Evolutionary conservation across 2,329 filamentous ascomycete genomes (phyloP), one percentile per base, ranked within the genome.

Genomic region (Aspergillus puulaauensis): DNA sequence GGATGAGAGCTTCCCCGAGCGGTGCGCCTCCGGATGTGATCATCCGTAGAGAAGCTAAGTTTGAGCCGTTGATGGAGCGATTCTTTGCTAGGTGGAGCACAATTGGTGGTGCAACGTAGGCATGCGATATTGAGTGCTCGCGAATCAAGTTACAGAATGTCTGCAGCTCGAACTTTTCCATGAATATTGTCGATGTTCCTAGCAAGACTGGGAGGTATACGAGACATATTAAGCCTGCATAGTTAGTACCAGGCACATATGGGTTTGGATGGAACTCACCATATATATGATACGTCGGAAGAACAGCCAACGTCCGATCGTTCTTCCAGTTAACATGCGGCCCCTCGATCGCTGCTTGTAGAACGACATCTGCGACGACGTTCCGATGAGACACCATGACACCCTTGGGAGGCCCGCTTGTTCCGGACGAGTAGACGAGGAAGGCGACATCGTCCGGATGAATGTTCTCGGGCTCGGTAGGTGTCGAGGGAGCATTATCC

Each of bases 401-500:
- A 2, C 68, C 69, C 55, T 73, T 72, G 0, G 70, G 67, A 0
- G 58, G 60, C 5, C 69, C 70, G 1, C 68, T 71, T 4, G 70
- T 73, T 3, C 70, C 70, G n/a, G 68, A 70, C 14, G 65, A 68
- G 47, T 71, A 73, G 2, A 73, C 66, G 9, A 71, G 46, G 54
- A 65, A 70, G 1, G 64, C 62, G 3, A 58, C 19, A 49, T 67
- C 65, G 15, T 41, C 48, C 1, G 62, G 58, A 9, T 60, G 35
- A 8, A 66, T 41, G 15, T 23, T 2, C 11, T 12, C n/a, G 1
- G 43, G 43, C 1, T 14, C n/a, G 12, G 3, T 23, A 11, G 44
- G 44, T 12, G 44, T 39, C 7, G 49, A 11, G 5, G 21, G 2
- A 11, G 11, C 17, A 37, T 41, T 7, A 2, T 21, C 5, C 8